phyloP scores from a whole-genome alignment of 345 rosid species.

The Lagerstroemia speciosa region DNA sequence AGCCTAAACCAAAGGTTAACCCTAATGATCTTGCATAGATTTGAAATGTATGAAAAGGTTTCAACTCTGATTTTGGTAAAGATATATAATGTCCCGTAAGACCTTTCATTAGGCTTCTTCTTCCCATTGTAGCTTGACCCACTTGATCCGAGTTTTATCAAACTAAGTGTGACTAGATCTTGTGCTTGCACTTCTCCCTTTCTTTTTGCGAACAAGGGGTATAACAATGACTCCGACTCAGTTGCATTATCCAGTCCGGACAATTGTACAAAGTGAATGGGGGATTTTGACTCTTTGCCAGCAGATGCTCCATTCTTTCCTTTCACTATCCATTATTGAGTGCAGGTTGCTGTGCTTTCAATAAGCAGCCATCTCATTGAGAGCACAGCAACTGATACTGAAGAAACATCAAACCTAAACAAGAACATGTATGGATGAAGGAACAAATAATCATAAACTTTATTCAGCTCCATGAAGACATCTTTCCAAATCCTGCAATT shows the following conservation, averaged over 20 bases:
- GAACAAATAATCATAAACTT: background rate
- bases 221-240: too few species aligned
- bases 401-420: background rate
- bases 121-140: background rate
- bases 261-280: too few species aligned
- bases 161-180: background rate
- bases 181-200: background rate
- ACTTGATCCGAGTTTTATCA: background rate
- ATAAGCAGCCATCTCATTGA: too few species aligned
- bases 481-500: background rate
- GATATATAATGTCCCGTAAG: background rate
- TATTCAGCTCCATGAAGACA: background rate
- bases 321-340: too few species aligned
- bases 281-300: too few species aligned
- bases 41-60: background rate
- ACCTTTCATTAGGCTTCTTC: background rate
- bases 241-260: too few species aligned
- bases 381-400: too few species aligned
- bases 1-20: slow-evolving; percentile 82
- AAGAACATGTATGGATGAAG: too few species aligned
- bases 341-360: background rate
- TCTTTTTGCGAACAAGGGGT: background rate
- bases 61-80: background rate
- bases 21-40: slow-evolving; percentile 61
- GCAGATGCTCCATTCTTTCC: too few species aligned